Evolutionary conservation across 2,329 filamentous ascomycete species (phyloP).

Genomic region (Colletotrichum tofieldiae): DNA sequence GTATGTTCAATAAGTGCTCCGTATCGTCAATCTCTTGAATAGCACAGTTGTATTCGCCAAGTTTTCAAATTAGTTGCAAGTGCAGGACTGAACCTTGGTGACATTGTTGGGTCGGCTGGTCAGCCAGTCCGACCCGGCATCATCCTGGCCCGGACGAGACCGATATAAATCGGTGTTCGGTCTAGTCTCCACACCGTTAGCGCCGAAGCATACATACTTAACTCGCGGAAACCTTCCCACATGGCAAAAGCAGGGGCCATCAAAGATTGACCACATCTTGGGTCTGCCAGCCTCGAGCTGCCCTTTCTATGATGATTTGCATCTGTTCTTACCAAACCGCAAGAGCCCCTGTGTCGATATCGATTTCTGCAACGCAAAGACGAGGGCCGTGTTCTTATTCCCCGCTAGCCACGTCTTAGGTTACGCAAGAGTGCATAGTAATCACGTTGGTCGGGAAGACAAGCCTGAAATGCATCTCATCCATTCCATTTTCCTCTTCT

Average conservation of each 20-base stretch:
- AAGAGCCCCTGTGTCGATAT: not conserved
- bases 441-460: constrained; percentile 9
- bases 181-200: constrained; percentile 18
- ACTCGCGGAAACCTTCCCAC: constrained; percentile 32
- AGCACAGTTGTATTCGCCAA: not conserved
- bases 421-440: not conserved
- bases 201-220: constrained; percentile 17
- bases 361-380: not conserved
- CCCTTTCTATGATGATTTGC: not conserved
- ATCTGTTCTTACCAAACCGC: not conserved
- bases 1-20: not conserved
- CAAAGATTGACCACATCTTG: constrained; percentile 7
- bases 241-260: not conserved
- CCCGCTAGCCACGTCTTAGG: constrained; percentile 10
- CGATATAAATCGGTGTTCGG: not conserved
- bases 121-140: constrained; percentile 11
- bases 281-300: not conserved
- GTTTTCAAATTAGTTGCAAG: not conserved
- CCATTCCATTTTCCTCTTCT: not conserved
- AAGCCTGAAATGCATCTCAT: constrained; percentile 12
- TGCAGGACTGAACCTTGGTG: not conserved
- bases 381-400: not conserved
- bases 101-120: too few species aligned
- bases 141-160: constrained; percentile 15
- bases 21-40: too few species aligned